Base-by-base conservation (phyloP, 2,329 filamentous ascomycete species). In the Lachnellula subtilissima region DNA sequence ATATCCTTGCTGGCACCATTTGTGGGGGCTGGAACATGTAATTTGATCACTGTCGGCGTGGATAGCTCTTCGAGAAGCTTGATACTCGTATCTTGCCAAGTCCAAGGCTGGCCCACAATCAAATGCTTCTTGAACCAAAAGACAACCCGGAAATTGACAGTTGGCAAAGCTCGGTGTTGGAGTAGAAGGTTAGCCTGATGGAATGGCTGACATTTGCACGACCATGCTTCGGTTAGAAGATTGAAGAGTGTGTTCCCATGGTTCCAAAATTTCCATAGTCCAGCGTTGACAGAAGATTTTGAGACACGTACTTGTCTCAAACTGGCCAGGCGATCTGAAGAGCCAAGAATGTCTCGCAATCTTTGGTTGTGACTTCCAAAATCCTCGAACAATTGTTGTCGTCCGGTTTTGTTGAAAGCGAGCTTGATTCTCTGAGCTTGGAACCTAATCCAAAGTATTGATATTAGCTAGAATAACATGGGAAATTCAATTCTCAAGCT, bases 141-240 rank as follows among this genome's bases (percentile, higher is more conserved):
- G 1, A 60, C n/a, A 6, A 60, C 49, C 43, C 50, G 15, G 45
- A 60, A 60, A 28, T 35, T 55, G 45, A 51, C 50, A 3, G 48
- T 57, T 7, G 58, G 46, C 11, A 28, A n/a, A 47, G 48, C 25
- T 40, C 56, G 50, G 23, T 58, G 52, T 25, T 58, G 42, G 7
- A 57, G 52, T 14, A 61, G 45, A 2, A 61, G 48, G 19, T 61
- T 59, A 14, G 57, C 54, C 47, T 61, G 53, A 23, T 59, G 59
- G 28, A 54, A 56, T 11, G 50, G 19, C 48, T 56, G 52, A 43
- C 57, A 61, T n/a, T 40, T 40, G 32, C 54, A 61, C 23, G 52
- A 56, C 59, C 57, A 61, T 22, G 54, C 53, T 28, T 57, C 52
- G 3, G 50, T 52, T 6, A 59, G 46, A 28, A 57, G 50, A 15